Base-by-base conservation (phyloP, 306 rosid genomes). In the Boehmeria nivea region DNA sequence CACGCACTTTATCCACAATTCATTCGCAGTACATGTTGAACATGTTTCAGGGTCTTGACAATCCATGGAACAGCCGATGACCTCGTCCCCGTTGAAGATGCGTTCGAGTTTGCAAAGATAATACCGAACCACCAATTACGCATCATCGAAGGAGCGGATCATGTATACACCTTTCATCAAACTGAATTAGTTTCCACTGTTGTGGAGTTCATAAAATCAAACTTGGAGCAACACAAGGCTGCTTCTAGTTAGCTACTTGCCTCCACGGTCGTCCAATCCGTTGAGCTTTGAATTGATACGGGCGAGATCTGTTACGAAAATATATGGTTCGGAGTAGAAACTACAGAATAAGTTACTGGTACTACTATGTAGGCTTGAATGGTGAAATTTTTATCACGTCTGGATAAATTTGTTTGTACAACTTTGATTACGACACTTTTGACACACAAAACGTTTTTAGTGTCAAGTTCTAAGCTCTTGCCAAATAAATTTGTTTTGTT, bases 91-190 rank as follows among this genome's bases (percentile, higher is more conserved):
- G 79, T 71, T 43, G 70, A 61, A 62, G 93, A 86, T 50, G 89
- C 95, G 13, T 51, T 37, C 3, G 87, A 78, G 70, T 83, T 89
- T 44, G 78, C 81, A 42, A 83, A 89, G 75, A 77, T 83, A 66
- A 64, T 85, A 64, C 87, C 84, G 5, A 79, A 89, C 68, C 94
- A 86, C 85, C 67, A 89, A 61, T 38, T 85, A 28, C 89, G 50
- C 39, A 44, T 73, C 18, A 37, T 86, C 16, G 78, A 72, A 71
- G 94, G 94, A 38, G 95, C 87, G 53, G 69, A 83, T 61, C 95
- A 86, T 73, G 10, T 57, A 16, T 83, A 74, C 75, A 73, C 76
- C 23, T 27, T 69, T 4, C 75, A 81, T 48, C 86, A 75, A 69
- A 69, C 74, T 27, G 83, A 81, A 51, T 47, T 86, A 62, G 60